These are phyloP conservation scores for Heliosperma pusillum DNA, from an alignment of 148 eudicot genomes.

Conservation along the genomic window DNA sequence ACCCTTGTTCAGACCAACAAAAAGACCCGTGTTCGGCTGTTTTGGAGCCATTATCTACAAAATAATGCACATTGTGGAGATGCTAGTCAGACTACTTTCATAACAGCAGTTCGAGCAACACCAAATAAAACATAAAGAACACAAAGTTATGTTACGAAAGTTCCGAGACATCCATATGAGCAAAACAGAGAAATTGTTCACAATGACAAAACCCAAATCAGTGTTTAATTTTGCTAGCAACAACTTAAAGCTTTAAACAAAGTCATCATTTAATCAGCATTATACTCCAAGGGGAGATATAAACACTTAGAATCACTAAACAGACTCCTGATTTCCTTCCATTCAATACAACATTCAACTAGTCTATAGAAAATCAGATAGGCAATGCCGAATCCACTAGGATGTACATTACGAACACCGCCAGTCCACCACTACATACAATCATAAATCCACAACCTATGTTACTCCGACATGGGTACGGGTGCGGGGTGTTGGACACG, in stretches of 20 bases:
- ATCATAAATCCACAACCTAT: too few relatives aligned
- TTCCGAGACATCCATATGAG: not conserved
- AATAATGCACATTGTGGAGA: not conserved
- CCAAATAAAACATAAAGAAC: too few relatives aligned
- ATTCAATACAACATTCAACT: not conserved
- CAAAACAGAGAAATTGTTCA: not conserved
- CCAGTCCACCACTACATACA: too few relatives aligned
- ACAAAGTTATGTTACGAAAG: too few relatives aligned
- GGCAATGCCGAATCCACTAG: too few relatives aligned
- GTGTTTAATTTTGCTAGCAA: not conserved
- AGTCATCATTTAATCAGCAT: not conserved
- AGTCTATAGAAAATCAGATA: not conserved
- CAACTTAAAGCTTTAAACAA: not conserved
- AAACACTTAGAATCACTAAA: too few relatives aligned
- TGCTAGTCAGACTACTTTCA: not conserved
- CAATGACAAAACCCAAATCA: not conserved
- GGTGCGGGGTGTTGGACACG: too few relatives aligned
- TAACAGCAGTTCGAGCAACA: not conserved
- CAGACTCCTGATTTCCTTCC: not conserved
- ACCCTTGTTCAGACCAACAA: conserved; percentile 14
- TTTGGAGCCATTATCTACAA: conserved; percentile 13
- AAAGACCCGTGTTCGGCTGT: conserved; percentile 11
- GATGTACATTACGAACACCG: too few relatives aligned
- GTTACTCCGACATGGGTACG: too few relatives aligned
- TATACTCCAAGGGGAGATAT: not conserved